Evolutionary conservation across 192 early-diverging fungal species (phyloP).

Genomic region (Entomortierella chlamydospora): DNA sequence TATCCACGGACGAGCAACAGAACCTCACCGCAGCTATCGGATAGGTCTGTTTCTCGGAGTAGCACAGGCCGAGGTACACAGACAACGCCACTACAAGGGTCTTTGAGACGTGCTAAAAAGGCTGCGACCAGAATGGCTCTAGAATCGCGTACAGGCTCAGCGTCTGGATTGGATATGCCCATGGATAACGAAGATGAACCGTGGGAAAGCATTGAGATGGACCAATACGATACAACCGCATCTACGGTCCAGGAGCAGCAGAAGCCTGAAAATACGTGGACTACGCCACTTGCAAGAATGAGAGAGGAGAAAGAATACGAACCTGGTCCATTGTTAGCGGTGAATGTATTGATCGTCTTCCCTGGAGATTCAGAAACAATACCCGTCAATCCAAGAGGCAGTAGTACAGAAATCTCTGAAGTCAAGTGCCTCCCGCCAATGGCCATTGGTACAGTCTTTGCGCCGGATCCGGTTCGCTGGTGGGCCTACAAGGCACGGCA

Average conservation of each 20-base stretch:
- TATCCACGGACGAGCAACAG: neutral
- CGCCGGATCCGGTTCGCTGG: slow-evolving; percentile 49
- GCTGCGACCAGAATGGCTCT: slow-evolving; percentile 11
- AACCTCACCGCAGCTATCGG: neutral
- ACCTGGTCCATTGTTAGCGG: slow-evolving; percentile 34
- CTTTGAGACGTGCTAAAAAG: slow-evolving; percentile 5
- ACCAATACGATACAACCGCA: neutral
- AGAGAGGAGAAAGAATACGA: slow-evolving; percentile 32
- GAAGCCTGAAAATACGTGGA: neutral
- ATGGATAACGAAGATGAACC: neutral
- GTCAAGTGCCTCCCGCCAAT: slow-evolving; percentile 36
- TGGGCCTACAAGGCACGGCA: slow-evolving; percentile 49
- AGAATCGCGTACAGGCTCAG: neutral
- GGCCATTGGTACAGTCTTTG: slow-evolving; percentile 45
- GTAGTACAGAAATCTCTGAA: neutral
- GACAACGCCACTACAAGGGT: neutral
- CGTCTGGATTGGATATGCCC: neutral
- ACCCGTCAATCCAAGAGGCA: neutral
- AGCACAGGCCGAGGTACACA: no score
- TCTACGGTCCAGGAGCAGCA: no score
- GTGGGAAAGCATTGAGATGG: neutral
- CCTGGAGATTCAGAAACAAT: slow-evolving; percentile 41
- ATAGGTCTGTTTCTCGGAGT: neutral
- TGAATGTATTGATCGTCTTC: slow-evolving; percentile 49
- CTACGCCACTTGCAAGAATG: neutral